A percentile compares a stretch with the other conserved stretches of the same genome.
Conservation (phyloP, 177 flowering plant species). For the Vitis hybrid region DNA sequence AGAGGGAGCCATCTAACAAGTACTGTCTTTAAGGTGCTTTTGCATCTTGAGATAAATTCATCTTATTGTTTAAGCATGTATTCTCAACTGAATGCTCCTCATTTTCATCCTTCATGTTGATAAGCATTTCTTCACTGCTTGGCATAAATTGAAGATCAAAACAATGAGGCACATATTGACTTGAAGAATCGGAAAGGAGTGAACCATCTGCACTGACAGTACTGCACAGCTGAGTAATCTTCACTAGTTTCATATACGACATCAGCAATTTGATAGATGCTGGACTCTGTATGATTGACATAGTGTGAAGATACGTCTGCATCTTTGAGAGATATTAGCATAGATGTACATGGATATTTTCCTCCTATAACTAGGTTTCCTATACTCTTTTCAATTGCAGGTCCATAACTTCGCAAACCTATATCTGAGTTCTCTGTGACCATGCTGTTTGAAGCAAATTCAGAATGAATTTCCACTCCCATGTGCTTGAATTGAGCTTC, state of each 20-base stretch:
- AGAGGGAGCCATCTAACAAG: constrained; percentile 88
- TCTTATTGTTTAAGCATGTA: constrained; percentile 16
- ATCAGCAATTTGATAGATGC: constrained; percentile 27
- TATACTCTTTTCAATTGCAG: constrained; percentile 18
- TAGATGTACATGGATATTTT: constrained; percentile 14
- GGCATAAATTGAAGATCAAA: constrained; percentile 15
- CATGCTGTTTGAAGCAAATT: constrained; percentile 21
- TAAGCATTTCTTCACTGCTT: constrained; percentile 14
- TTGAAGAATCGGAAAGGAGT: constrained; percentile 9
- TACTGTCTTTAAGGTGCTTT: constrained; percentile 52
- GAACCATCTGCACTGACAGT: constrained; percentile 9
- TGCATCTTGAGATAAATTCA: constrained; percentile 20
- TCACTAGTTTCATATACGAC: constrained; percentile 12
- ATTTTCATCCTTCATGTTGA: constrained; percentile 23
- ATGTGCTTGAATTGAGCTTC: constrained; percentile 12
- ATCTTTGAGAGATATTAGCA: constrained; percentile 16
- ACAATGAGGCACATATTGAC: constrained; percentile 8
- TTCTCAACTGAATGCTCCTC: constrained; percentile 23
- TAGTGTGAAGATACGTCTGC: constrained; percentile 16
- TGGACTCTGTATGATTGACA: constrained; percentile 19
- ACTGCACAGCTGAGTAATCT: constrained; percentile 17
- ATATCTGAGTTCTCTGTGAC: constrained; percentile 13
- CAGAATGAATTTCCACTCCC: constrained; percentile 16
- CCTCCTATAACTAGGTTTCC: constrained; percentile 17
- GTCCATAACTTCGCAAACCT: constrained; percentile 5